Evolutionary conservation across 148 eudicot genomes (phyloP).

Genomic region (Silene uniflora): DNA sequence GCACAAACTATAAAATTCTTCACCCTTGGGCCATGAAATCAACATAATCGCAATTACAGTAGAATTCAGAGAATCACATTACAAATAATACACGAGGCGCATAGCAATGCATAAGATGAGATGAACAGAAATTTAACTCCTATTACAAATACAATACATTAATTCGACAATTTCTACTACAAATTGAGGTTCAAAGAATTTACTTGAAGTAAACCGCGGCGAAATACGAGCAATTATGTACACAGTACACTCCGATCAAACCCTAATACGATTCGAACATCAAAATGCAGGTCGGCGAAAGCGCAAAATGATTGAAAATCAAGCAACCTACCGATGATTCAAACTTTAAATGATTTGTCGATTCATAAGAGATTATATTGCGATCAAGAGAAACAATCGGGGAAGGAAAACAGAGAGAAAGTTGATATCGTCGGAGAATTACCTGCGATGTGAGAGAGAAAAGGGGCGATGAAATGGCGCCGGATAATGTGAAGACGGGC

Average conservation of each 20-base stretch:
- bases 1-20: too few species aligned
- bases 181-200: neutral
- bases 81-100: neutral
- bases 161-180: neutral
- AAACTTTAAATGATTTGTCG: too few species aligned
- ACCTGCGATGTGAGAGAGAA: neutral
- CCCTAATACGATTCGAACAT: neutral
- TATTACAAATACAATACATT: neutral
- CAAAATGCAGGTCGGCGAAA: neutral
- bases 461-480: neutral
- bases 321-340: neutral
- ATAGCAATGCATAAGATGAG: neutral
- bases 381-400: neutral
- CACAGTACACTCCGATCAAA: neutral
- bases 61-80: neutral
- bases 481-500: neutral
- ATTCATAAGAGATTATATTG: neutral
- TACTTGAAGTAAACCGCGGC: neutral
- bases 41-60: neutral
- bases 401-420: neutral
- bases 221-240: neutral
- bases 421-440: neutral
- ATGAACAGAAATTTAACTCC: too few species aligned
- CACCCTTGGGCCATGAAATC: neutral
- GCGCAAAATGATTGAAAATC: neutral